phyloP scores from a whole-genome alignment of 2,329 filamentous ascomycete species.

The Mariannaea elegans region DNA sequence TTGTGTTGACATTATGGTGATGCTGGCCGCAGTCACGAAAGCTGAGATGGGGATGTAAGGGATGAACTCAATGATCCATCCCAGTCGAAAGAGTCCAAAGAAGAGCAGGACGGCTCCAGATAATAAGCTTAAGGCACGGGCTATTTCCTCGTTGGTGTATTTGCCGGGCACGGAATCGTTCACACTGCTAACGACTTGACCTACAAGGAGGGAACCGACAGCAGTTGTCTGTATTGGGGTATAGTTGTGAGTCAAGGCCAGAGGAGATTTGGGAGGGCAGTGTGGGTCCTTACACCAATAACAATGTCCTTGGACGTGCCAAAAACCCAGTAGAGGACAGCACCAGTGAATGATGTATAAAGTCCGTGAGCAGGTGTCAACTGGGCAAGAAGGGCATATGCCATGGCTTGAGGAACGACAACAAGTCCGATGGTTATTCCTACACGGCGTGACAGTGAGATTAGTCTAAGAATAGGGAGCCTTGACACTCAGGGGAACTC shows the following conservation, averaged over 20 bases:
- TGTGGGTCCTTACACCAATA: constrained; percentile 65
- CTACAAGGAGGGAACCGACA: constrained; percentile 60
- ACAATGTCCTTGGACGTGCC: constrained; percentile 88
- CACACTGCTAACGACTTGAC: constrained; percentile 54
- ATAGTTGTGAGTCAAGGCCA: background rate
- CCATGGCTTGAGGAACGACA: constrained; percentile 83
- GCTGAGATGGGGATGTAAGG: constrained; percentile 59
- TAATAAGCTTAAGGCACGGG: constrained; percentile 56
- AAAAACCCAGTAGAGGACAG: constrained; percentile 83
- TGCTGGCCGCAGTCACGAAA: constrained; percentile 60
- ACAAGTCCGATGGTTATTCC: constrained; percentile 65
- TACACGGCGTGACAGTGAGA: constrained; percentile 4
- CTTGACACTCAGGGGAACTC: constrained; percentile 30
- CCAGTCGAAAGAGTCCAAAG: constrained; percentile 56
- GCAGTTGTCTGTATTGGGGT: constrained; percentile 60
- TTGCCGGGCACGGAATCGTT: constrained; percentile 44
- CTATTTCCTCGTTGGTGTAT: constrained; percentile 52
- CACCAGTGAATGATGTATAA: constrained; percentile 85
- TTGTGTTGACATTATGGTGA: constrained; percentile 61
- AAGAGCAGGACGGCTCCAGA: constrained; percentile 54
- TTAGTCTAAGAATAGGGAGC: background rate
- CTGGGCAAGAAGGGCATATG: constrained; percentile 77
- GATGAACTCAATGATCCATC: constrained; percentile 62
- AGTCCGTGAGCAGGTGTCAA: constrained; percentile 76
- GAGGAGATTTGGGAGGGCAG: too few species aligned